Base-by-base conservation (phyloP, 2,329 filamentous ascomycete species). In the Fusarium graminum region DNA sequence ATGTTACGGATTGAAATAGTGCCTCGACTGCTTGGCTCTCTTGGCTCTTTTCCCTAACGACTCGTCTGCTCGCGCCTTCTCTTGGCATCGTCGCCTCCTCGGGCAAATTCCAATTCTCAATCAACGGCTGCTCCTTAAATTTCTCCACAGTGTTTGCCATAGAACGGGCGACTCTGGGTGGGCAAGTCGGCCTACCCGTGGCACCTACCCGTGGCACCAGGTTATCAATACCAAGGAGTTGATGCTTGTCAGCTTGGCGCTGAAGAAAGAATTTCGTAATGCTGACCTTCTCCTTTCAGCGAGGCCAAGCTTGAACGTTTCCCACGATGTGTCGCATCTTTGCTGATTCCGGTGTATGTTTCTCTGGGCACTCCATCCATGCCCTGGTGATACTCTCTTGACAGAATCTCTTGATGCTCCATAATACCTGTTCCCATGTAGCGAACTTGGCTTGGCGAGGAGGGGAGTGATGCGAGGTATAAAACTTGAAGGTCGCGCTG, bases 41-140 rank as follows among this genome's bases (percentile, higher is more conserved):
- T 69, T 68, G 60, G 65, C 65, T 43, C 25, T 54, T 50, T 34
- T 41, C 36, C 28, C 64, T 39, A 66, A 46, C 52, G 30, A 52
- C 63, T 67, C 49, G 55, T 38, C 55, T 54, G 39, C 52, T 51
- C 52, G 55, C 55, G 36, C 46, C 50, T 45, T 34, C n/a, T 54
- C 67, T 66, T 70, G 64, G 64, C 67, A 70, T 68, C 65, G 34
- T 53, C 44, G 54, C 54, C 64, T 63, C 64, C 46, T 68, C 61
- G 67, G 60, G 45, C 67, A 68, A 70, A 70, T 53, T 38, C 57
- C n/a, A 40, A 39, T 28, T 22, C 58, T 53, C 32, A 60, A 36
- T 59, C 60, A 68, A 57, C 43, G 36, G 54, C 36, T 41, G 28
- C 39, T 56, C 29, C 51, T 63, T 17, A 8, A 10, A 14, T 14